Conservation (phyloP, 192 early-diverging fungal genomes). For the Coemansia sp. region DNA sequence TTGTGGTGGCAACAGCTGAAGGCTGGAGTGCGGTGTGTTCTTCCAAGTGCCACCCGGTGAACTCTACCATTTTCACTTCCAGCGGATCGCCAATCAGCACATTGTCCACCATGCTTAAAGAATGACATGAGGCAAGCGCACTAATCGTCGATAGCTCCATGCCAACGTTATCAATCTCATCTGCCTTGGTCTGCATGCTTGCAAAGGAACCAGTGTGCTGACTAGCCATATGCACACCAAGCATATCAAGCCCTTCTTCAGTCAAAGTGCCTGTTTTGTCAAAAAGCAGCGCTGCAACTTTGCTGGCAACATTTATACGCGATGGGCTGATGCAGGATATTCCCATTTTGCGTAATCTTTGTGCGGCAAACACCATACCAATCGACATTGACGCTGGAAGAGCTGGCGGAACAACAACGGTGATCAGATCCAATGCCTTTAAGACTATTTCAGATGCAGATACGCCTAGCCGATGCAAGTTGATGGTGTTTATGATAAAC, state of each 20-base stretch:
- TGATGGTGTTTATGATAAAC: constrained; percentile 76
- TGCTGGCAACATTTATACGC: constrained; percentile 94
- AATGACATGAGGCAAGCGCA: constrained; percentile 77
- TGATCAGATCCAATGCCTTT: constrained; percentile 90
- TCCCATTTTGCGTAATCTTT: constrained; percentile 66
- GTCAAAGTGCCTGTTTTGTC: constrained; percentile 99
- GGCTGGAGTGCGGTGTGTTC: constrained; percentile 55
- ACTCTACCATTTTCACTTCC: constrained; percentile 96
- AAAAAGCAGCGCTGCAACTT: constrained; percentile 90
- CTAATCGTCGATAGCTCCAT: constrained; percentile 27
- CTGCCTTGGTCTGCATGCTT: constrained; percentile 23
- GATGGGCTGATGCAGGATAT: constrained; percentile 94
- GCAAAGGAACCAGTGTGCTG: constrained; percentile 30
- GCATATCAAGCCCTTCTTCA: constrained; percentile 88
- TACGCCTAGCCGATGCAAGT: constrained; percentile 79
- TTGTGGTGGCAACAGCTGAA: constrained; percentile 1
- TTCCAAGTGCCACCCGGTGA: constrained; percentile 86
- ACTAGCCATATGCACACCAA: constrained; percentile 68
- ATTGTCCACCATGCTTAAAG: constrained; percentile 79
- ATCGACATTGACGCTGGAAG: constrained; percentile 96
- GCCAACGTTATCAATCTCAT: constrained; percentile 8
- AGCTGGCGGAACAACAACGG: constrained; percentile 93
- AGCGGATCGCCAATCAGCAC: constrained; percentile 90
- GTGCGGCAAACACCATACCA: constrained; percentile 92
- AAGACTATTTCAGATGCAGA: constrained; percentile 69